phyloP scores from a whole-genome alignment of 352 stramenopile genomes.

The Phytopythium vexans region DNA sequence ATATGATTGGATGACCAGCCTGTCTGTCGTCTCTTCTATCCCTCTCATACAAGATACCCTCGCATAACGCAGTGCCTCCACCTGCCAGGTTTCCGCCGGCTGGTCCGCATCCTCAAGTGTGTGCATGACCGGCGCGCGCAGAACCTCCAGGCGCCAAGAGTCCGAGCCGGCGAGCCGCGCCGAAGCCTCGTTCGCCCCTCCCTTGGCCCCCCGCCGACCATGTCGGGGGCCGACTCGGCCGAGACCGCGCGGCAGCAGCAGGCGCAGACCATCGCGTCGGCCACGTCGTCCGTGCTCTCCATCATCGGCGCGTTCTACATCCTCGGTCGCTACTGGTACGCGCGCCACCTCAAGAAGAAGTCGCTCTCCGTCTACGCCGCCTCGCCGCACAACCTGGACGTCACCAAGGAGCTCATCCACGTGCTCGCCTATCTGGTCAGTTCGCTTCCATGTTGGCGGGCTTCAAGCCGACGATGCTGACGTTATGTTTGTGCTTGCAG shows the following conservation, averaged over 20 bases:
- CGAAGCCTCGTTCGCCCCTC: background rate
- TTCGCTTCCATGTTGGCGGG: background rate
- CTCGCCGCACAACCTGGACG: conserved; percentile 60
- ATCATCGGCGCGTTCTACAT: conserved; percentile 84
- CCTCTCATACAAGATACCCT: background rate
- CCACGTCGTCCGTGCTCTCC: conserved; percentile 71
- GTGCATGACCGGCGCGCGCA: too few relatives aligned
- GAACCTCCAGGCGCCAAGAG: background rate
- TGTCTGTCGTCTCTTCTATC: background rate
- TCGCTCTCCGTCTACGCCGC: conserved; percentile 36
- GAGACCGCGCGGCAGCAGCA: conserved; percentile 18
- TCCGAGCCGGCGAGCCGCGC: background rate
- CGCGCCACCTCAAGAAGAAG: conserved; percentile 43
- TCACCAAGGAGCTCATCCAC: conserved; percentile 85
- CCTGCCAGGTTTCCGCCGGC: background rate
- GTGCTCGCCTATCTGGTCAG: conserved; percentile 74
- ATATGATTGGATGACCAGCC: background rate
- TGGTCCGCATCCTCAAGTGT: too few relatives aligned
- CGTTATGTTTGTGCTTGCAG: conserved; percentile 15
- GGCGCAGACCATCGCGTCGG: conserved; percentile 52
- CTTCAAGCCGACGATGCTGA: background rate
- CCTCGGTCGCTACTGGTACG: conserved; percentile 79
- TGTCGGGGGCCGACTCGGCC: conserved; percentile 6
- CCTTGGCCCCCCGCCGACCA: conserved; percentile 5
- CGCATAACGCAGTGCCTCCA: background rate